Conservation (phyloP, 768 basidiomycete genomes). For the Chalciporus piperatus region DNA sequence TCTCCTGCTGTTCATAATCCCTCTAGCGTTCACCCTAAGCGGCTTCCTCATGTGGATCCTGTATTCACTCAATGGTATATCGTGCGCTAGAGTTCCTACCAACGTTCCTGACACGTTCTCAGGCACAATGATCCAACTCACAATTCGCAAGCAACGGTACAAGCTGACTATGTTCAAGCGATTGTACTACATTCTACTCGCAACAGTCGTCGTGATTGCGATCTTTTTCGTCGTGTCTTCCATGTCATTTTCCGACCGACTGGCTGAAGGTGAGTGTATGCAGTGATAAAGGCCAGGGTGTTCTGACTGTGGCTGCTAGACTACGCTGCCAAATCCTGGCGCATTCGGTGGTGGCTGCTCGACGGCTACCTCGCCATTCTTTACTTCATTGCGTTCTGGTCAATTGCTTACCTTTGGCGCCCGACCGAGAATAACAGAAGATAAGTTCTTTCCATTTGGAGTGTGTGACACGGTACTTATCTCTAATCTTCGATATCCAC, state of each 20-base stretch:
- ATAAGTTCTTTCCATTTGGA: slow-evolving; percentile 45
- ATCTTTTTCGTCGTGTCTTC: slow-evolving; percentile 93
- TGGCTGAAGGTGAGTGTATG: slow-evolving; percentile 71
- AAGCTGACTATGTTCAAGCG: slow-evolving; percentile 87
- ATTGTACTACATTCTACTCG: slow-evolving; percentile 81
- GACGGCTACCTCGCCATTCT: slow-evolving; percentile 93
- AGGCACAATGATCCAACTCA: slow-evolving; percentile 89
- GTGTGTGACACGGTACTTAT: slow-evolving; percentile 14
- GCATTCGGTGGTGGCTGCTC: slow-evolving; percentile 90
- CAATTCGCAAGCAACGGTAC: slow-evolving; percentile 80
- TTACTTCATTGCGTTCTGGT: slow-evolving; percentile 76
- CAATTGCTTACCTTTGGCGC: slow-evolving; percentile 90
- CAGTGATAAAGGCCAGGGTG: not conserved
- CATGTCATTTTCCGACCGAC: slow-evolving; percentile 84
- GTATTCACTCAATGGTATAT: slow-evolving; percentile 79
- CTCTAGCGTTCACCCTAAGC: slow-evolving; percentile 92
- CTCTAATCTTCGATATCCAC: slow-evolving; percentile 43
- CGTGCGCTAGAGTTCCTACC: not conserved
- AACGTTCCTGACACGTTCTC: slow-evolving; percentile 12
- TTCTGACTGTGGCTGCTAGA: slow-evolving; percentile 47
- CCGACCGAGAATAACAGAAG: slow-evolving; percentile 88
- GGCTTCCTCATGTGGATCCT: slow-evolving; percentile 96
- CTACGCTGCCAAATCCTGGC: slow-evolving; percentile 90
- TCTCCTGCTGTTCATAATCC: slow-evolving; percentile 87
- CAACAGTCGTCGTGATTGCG: slow-evolving; percentile 75